These are phyloP conservation scores for Tuber indicum DNA, from an alignment of 495 filamentous ascomycete species.

Conservation along the genomic window DNA sequence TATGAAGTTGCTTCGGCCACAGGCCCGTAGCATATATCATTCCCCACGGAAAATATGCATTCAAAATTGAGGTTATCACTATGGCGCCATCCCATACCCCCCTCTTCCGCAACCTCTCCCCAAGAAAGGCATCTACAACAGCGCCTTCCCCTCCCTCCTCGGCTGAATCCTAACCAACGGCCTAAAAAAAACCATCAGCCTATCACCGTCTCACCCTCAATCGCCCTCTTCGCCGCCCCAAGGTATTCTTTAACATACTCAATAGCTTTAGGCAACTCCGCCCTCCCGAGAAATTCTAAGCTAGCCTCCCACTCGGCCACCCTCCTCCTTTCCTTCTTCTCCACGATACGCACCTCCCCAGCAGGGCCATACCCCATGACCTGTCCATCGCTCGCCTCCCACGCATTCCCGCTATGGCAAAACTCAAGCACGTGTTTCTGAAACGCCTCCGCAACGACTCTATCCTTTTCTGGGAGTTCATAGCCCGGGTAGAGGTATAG, in stretches of 20 bases:
- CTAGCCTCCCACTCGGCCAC: neutral
- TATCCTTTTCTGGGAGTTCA: neutral
- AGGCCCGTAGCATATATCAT: neutral
- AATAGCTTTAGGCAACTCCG: neutral
- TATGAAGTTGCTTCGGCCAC: neutral
- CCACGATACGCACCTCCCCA: neutral
- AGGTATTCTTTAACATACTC: neutral
- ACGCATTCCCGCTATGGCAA: neutral
- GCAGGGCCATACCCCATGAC: conserved; percentile 1
- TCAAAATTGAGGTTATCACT: neutral
- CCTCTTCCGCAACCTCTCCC: neutral
- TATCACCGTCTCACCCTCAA: neutral
- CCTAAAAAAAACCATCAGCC: neutral
- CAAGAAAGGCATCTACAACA: neutral
- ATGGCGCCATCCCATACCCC: neutral
- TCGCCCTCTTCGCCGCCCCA: neutral
- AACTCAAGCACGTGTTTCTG: conserved; percentile 4
- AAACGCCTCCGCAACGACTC: neutral
- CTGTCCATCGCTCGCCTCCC: neutral
- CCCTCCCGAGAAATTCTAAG: neutral
- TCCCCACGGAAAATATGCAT: neutral
- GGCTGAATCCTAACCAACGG: neutral
- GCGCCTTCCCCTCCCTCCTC: neutral
- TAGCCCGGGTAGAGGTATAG: neutral
- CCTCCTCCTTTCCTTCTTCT: neutral